Evolutionary conservation across 257 asterid species (phyloP).

Genomic region (Henckelia pumila): DNA sequence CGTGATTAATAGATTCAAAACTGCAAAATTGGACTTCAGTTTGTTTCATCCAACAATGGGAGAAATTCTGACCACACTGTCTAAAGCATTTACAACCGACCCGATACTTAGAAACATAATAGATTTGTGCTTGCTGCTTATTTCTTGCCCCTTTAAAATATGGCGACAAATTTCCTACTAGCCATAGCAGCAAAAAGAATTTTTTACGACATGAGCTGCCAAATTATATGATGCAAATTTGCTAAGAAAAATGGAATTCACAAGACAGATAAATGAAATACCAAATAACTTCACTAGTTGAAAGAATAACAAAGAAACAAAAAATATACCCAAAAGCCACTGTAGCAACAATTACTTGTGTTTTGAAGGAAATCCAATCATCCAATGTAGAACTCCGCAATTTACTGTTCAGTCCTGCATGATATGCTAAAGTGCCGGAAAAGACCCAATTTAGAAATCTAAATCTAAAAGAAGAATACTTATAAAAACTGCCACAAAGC

Average conservation of each 20-base stretch:
- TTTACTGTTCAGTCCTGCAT: conserved; percentile 86
- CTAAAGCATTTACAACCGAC: neutral
- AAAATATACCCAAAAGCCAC: conserved; percentile 91
- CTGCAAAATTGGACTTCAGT: neutral
- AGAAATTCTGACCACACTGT: neutral
- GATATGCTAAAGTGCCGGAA: conserved; percentile 62
- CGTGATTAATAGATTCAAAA: neutral
- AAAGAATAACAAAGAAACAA: conserved; percentile 17
- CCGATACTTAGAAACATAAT: neutral
- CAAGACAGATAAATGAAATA: neutral
- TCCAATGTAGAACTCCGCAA: conserved; percentile 81
- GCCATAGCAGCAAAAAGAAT: neutral
- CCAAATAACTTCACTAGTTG: neutral
- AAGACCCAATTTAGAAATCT: conserved; percentile 25
- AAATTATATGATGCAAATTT: neutral
- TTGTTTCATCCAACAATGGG: neutral
- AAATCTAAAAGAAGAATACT: conserved; percentile 19
- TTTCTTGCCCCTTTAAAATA: too few relatives aligned
- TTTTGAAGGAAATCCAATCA: conserved; percentile 86
- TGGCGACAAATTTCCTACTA: neutral
- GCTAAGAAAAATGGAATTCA: neutral
- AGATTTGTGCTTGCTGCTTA: neutral
- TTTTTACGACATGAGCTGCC: neutral
- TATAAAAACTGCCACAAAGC: conserved; percentile 14
- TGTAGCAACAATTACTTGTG: conserved; percentile 91